These are phyloP conservation scores for Plenodomus biglobosus DNA, from an alignment of 2,329 filamentous ascomycete species.

Conservation along the genomic window DNA sequence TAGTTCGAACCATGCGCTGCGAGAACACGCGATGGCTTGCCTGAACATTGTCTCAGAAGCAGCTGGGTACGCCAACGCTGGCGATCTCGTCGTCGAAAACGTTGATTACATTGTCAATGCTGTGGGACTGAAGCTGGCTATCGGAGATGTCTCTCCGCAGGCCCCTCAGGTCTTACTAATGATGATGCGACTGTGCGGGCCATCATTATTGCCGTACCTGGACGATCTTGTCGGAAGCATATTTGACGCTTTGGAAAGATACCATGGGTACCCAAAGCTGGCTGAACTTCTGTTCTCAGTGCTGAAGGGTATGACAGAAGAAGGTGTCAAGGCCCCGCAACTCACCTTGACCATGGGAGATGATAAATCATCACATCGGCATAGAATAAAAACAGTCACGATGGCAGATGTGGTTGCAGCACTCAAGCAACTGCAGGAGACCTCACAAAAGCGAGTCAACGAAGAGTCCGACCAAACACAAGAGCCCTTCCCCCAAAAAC, in stretches of 20 bases:
- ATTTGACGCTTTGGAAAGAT: conserved; percentile 90
- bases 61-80: conserved; percentile 74
- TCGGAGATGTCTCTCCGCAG: conserved; percentile 87
- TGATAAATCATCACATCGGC: not conserved
- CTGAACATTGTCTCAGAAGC: conserved; percentile 76
- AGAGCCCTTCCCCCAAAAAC: conserved; percentile 30
- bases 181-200: conserved; percentile 88
- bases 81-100: conserved; percentile 81
- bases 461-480: conserved; percentile 23
- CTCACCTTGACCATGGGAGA: conserved; percentile 43
- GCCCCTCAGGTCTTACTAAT: conserved; percentile 88
- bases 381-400: conserved; percentile 7
- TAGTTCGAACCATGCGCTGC: conserved; percentile 66
- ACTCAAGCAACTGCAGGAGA: conserved; percentile 41
- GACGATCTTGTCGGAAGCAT: conserved; percentile 91
- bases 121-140: conserved; percentile 83
- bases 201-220: conserved; percentile 78
- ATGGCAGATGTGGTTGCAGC: conserved; percentile 28
- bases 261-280: conserved; percentile 85
- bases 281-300: conserved; percentile 85
- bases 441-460: conserved; percentile 26
- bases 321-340: conserved; percentile 65
- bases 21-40: conserved; percentile 78
- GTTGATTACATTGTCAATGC: conserved; percentile 97
- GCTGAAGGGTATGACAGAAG: conserved; percentile 77